A percentile compares a stretch with the other conserved stretches of the same genome.
These are phyloP conservation scores for Microbotryomycetes sp. DNA, from an alignment of 1,284 basidiomycete species.

Conservation along the genomic window DNA sequence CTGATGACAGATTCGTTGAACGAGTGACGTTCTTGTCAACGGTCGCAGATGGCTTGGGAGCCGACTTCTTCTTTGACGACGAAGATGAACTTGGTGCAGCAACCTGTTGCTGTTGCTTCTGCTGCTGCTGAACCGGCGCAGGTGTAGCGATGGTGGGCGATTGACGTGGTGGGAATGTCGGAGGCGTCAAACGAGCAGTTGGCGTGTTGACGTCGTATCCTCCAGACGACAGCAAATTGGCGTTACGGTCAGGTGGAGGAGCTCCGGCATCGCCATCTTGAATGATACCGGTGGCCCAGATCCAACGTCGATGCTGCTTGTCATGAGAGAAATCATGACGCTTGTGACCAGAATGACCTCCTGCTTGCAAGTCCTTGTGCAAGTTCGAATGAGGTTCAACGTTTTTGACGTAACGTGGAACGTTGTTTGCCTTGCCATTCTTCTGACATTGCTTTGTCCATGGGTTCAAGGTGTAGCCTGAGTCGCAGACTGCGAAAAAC, in stretches of 20 bases:
- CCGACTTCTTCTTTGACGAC: neutral
- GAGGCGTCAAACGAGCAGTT: slow-evolving; percentile 2
- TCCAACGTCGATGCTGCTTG: neutral
- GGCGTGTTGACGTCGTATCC: slow-evolving; percentile 7
- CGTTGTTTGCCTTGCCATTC: neutral
- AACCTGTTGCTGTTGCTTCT: neutral
- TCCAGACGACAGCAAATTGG: slow-evolving; percentile 4
- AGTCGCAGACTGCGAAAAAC: neutral
- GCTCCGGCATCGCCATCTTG: neutral
- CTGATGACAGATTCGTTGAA: no score
- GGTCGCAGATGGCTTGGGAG: no score
- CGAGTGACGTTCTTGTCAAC: neutral
- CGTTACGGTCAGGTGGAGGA: slow-evolving; percentile 13
- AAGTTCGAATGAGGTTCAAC: neutral
- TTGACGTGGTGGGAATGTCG: slow-evolving; percentile 9
- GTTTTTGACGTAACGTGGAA: neutral
- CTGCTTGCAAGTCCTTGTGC: neutral
- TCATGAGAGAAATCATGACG: neutral
- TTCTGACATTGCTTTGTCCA: neutral
- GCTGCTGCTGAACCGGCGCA: neutral
- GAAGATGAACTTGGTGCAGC: neutral
- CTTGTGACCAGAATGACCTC: neutral
- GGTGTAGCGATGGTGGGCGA: neutral
- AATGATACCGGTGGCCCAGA: neutral
- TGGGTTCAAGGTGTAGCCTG: neutral